These are phyloP conservation scores for Aquilaria yunnanensis DNA, from an alignment of 345 rosid species.

Conservation along the genomic window DNA sequence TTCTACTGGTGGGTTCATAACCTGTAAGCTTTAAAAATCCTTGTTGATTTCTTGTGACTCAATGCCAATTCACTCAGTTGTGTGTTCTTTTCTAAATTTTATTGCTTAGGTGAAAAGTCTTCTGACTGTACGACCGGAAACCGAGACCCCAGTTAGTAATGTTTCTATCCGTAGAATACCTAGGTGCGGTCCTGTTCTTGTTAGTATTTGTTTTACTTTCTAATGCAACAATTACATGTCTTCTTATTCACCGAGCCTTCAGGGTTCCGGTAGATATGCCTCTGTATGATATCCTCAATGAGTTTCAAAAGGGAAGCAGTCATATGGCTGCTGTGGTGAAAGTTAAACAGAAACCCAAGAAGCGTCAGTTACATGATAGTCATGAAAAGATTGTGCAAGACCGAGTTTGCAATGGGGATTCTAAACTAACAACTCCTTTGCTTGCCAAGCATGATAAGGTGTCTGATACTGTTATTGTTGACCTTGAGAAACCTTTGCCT, in stretches of 20 bases:
- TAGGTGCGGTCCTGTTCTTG: slow-evolving; percentile 30
- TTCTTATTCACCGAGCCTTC: slow-evolving; percentile 20
- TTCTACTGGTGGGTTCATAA: slow-evolving; percentile 52
- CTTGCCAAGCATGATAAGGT: slow-evolving; percentile 36
- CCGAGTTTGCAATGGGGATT: slow-evolving; percentile 18
- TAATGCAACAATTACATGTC: slow-evolving; percentile 1
- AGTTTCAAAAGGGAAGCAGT: slow-evolving; percentile 88
- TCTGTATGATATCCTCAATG: slow-evolving; percentile 75
- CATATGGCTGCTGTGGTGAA: slow-evolving; percentile 88
- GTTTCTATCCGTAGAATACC: slow-evolving; percentile 81
- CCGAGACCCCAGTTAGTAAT: slow-evolving; percentile 73
- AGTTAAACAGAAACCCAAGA: slow-evolving; percentile 37
- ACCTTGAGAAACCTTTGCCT: slow-evolving; percentile 38
- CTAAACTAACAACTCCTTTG: slow-evolving; percentile 41
- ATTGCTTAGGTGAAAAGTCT: slow-evolving; percentile 62
- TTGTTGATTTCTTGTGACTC: slow-evolving; percentile 4
- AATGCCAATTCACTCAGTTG: slow-evolving; percentile 5
- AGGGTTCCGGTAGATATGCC: slow-evolving; percentile 91
- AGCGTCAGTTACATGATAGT: slow-evolving; percentile 14
- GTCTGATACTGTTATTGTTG: slow-evolving; percentile 32
- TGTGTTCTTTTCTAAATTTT: slow-evolving; percentile 5
- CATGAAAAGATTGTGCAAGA: slow-evolving; percentile 31
- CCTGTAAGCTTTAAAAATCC: slow-evolving; percentile 7
- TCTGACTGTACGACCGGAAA: slow-evolving; percentile 71
- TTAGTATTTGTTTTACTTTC: slow-evolving; percentile 2